Base-by-base conservation (phyloP, 2,329 filamentous ascomycete species). In the Beauveria varroae region DNA sequence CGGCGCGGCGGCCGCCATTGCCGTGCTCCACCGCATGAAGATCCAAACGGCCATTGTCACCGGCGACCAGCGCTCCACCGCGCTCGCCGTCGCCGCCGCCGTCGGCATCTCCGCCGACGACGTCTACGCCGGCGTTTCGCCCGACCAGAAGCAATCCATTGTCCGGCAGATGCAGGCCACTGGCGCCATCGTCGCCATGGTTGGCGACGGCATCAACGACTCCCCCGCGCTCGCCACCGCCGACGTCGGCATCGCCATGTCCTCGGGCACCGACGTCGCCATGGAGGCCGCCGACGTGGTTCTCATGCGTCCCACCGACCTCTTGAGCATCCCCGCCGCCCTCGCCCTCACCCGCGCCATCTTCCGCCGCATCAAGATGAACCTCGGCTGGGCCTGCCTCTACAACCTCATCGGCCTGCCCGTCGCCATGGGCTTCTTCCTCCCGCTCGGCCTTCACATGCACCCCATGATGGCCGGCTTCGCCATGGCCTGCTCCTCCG, bases 131-230 rank as follows among this genome's bases (percentile, higher is more conserved):
- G 90, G 90, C n/a, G 90, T 93, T 53, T 91, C 90, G 4, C 95
- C 95, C 0, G 88, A 91, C 65, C 90, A 96, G 76, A 99, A 99
- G 73, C 93, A 96, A 72, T 79, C 83, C 30, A 96, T 98, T 67
- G 82, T 99, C 68, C 84, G 86, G 55, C 78, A 88, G 59, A 82
- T 98, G 20, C 91, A 97, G 75, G 78, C 81, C 0, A 74, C 80
- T 56, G 91, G 91, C 63, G 84, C 92, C 68, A 80, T 89, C 55
- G 91, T 98, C 28, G 95, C 91, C 67, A 99, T 99, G 95, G 93
- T 98, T 16, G 93, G 95, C 57, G 95, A 99, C 73, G 95, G 95
- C 47, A 97, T 99, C 82, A 99, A 99, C 75, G 95, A 99, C 77
- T 96, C 92, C 0, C 95, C 95, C 0, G 95, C 95, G 0, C 85